phyloP scores from a whole-genome alignment of 768 basidiomycete species.

The Tylopilus sp. region DNA sequence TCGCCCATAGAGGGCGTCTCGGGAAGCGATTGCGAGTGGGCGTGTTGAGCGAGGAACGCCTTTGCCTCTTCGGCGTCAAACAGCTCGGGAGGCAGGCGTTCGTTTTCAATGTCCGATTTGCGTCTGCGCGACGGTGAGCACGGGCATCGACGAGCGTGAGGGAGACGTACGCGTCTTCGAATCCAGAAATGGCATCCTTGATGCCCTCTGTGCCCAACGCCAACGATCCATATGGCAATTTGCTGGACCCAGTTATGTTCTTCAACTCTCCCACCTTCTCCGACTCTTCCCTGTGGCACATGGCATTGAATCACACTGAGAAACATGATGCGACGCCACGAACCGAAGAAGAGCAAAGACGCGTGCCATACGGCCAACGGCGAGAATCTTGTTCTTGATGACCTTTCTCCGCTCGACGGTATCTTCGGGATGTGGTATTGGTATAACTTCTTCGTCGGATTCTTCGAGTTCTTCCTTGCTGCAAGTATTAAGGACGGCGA shows the following conservation, averaged over 20 bases:
- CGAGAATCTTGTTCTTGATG: slow-evolving; percentile 98
- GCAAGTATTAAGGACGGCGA: slow-evolving; percentile 93
- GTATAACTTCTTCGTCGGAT: slow-evolving; percentile 45
- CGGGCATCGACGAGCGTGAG: neutral
- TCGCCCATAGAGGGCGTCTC: slow-evolving; percentile 47
- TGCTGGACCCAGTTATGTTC: slow-evolving; percentile 74
- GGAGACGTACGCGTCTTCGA: slow-evolving; percentile 87
- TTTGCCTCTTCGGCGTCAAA: slow-evolving; percentile 77
- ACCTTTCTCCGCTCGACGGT: slow-evolving; percentile 74
- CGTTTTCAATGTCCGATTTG: slow-evolving; percentile 98
- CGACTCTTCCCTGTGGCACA: slow-evolving; percentile 78
- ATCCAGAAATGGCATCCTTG: slow-evolving; percentile 88
- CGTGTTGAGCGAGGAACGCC: slow-evolving; percentile 46
- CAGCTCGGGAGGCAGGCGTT: slow-evolving; percentile 93
- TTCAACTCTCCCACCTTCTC: slow-evolving; percentile 97
- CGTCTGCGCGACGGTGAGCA: slow-evolving; percentile 51
- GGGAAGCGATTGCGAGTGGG: slow-evolving; percentile 41
- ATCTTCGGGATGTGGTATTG: slow-evolving; percentile 42
- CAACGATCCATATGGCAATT: slow-evolving; percentile 78
- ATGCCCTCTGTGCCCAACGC: slow-evolving; percentile 91
- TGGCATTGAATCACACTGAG: neutral
- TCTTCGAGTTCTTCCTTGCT: slow-evolving; percentile 96
- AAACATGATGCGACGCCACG: slow-evolving; percentile 24
- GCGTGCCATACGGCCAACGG: slow-evolving; percentile 93
- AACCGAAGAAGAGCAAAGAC: slow-evolving; percentile 95